Evolutionary conservation across 1,284 basidiomycete genomes (phyloP), one percentile per base, ranked within the genome.

Genomic region (Heterobasidion occidentale): DNA sequence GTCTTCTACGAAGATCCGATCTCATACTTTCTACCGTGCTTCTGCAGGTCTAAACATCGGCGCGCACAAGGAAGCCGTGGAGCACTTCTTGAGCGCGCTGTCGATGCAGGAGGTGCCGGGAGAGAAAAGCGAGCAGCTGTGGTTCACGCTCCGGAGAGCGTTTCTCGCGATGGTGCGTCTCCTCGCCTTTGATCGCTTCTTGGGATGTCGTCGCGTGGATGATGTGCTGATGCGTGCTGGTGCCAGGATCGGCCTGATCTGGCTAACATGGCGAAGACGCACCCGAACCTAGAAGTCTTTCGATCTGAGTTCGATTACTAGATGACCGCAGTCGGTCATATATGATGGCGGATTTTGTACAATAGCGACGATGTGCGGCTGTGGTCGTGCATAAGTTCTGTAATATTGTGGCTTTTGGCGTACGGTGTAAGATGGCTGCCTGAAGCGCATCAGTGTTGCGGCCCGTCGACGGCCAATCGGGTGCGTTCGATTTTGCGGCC

Each of bases 51-150:
- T 99, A 60, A 99, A 99, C 68, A 94, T 99, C 52, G 94, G 94
- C 17, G 94, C 95, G 7, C 84, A 94, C 69, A 89, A 92, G 65
- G 96, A 99, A 74, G 96, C 97, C 0, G 93, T 93, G 2, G 97
- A 99, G 65, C 97, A 99, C 71, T 90, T 99, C 70, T 77, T 99
- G 55, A 90, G 92, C 57, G 97, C 94, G 0, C 75, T 99, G n/a
- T 83, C 84, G 1, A 76, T 98, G 64, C 96, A 87, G 68, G 81
- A 86, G 51, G 67, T 81, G 44, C 77, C 78, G 0, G 80, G 78
- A 45, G 83, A 84, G 57, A 89, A 90, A 51, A 92, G 88, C 62
- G 84, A 88, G 59, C 88, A 92, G 61, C 76, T 99, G 34, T 98
- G 95, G 96, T 80, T 83, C 58, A 98, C 96, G n/a, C 79, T 99